Percentiles rank a stretch among this genome's conserved stretches.
Conservation (phyloP, 2,329 filamentous ascomycete genomes). For the Parafenestella ontariensis region DNA sequence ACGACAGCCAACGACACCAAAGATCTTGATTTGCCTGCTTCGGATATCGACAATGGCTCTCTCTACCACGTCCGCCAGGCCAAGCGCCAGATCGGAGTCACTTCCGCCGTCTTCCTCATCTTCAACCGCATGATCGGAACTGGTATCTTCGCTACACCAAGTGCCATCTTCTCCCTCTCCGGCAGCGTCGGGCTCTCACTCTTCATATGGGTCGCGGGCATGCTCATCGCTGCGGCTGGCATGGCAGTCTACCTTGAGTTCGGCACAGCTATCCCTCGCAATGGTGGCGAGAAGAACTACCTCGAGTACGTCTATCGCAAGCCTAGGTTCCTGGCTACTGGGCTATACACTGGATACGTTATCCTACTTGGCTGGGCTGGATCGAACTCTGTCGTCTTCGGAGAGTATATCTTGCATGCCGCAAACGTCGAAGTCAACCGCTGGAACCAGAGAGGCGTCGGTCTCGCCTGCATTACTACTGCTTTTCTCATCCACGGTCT, state of each 20-base stretch:
- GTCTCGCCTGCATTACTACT: slow-evolving; percentile 69
- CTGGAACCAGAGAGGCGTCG: slow-evolving; percentile 73
- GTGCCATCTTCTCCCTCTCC: slow-evolving; percentile 62
- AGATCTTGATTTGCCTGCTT: slow-evolving; percentile 11
- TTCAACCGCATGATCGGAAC: slow-evolving; percentile 72
- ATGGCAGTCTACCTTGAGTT: slow-evolving; percentile 72
- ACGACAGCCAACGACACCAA: slow-evolving; percentile 11
- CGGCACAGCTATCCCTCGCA: slow-evolving; percentile 69
- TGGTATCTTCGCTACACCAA: slow-evolving; percentile 71
- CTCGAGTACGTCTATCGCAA: slow-evolving; percentile 69
- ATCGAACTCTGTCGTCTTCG: slow-evolving; percentile 73
- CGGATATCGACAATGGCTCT: slow-evolving; percentile 31
- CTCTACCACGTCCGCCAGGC: slow-evolving; percentile 33
- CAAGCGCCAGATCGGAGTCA: slow-evolving; percentile 39
- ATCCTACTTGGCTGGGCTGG: slow-evolving; percentile 69
- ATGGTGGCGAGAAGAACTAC: slow-evolving; percentile 72
- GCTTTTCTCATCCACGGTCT: slow-evolving; percentile 71
- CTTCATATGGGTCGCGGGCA: slow-evolving; percentile 69
- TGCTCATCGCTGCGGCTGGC: slow-evolving; percentile 67
- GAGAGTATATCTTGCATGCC: slow-evolving; percentile 73
- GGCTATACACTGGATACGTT: slow-evolving; percentile 66
- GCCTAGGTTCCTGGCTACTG: slow-evolving; percentile 67
- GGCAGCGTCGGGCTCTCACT: slow-evolving; percentile 69
- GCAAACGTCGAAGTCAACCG: slow-evolving; percentile 66
- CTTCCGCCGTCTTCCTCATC: slow-evolving; percentile 50